Percentiles rank a stretch among this genome's conserved stretches.
These are phyloP conservation scores for Lactifluus hygrophoroides DNA, from an alignment of 768 basidiomycete genomes.

Conservation along the genomic window DNA sequence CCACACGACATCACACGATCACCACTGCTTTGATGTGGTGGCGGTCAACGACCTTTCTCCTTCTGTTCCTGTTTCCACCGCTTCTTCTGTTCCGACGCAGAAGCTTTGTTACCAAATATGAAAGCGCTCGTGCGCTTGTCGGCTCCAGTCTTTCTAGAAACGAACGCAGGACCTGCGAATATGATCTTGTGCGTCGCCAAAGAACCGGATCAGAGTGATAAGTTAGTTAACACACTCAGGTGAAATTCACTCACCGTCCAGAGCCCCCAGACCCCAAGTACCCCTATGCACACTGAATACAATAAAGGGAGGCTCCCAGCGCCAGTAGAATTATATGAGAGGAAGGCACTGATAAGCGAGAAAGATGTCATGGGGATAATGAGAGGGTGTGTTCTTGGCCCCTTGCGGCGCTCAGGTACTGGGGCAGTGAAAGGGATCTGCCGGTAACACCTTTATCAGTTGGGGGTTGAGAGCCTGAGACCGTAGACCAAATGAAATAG, in stretches of 20 bases:
- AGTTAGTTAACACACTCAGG: background rate
- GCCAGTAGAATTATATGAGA: conserved; percentile 54
- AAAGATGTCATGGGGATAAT: conserved; percentile 51
- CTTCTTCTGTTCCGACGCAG: conserved; percentile 31
- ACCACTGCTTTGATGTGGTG: no score
- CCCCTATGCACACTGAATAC: conserved; percentile 40
- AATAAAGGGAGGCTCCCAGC: conserved; percentile 50
- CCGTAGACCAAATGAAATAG: conserved; percentile 7
- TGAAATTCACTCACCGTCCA: conserved; percentile 50
- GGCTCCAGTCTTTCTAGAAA: conserved; percentile 69
- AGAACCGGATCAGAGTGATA: background rate
- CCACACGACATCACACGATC: no score
- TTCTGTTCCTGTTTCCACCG: conserved; percentile 25
- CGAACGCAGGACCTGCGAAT: conserved; percentile 46
- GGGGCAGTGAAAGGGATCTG: conserved; percentile 39
- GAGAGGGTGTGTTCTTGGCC: conserved; percentile 47
- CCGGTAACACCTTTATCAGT: background rate
- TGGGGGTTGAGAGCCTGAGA: background rate
- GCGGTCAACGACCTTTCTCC: background rate
- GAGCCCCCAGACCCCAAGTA: conserved; percentile 56
- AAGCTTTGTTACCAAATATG: conserved; percentile 62
- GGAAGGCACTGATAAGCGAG: conserved; percentile 45
- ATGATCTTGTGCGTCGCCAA: conserved; percentile 36
- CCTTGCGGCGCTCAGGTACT: conserved; percentile 22
- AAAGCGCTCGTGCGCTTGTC: conserved; percentile 77